Evolutionary conservation across 441 rosid genomes (phyloP), one percentile per base, ranked within the genome.

Genomic region (Erodium texanum): DNA sequence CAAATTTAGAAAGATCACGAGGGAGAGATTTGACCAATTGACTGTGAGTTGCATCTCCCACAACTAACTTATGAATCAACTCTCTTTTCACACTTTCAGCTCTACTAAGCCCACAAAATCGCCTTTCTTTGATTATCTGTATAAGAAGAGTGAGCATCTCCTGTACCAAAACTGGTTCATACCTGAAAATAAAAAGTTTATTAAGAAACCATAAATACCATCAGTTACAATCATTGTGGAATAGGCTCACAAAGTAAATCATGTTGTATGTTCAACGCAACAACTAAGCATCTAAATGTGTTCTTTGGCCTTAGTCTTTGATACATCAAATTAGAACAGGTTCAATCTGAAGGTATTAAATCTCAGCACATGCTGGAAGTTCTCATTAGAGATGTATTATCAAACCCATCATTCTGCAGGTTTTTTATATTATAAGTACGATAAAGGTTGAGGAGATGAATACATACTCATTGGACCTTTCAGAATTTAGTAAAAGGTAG

Each of bases 21-120:
- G 98, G 97, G 64, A 95, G 81, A 74, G 92, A 86, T 80, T 86
- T 90, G 78, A 90, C 84, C 78, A 95, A 75, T 65, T 92, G 97
- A 83, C 99, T 95, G 66, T 74, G 99, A 75, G 99, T 89, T 71
- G 92, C 85, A 85, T 95, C 91, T 80, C 93, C 96, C 75, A 87
- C 78, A 48, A 97, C 87, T 74, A 95, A 81, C 84, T 84, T 95
- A 79, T 82, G 88, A 70, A 95, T 69, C 75, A 95, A 75, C 81
- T 95, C 98, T 73, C 98, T 86, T 84, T 84, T 90, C 86, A 95
- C 78, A 80, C 83, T 87, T 71, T 95, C 97, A 78, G 87, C 80
- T 67, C 85, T 79, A 62, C 79, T 80, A 67, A 79, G 76, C 74
- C 99, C 98, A 77, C 89, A 92, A 79, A 92, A 92, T 67, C 90